Evolutionary conservation across 2,329 filamentous ascomycete genomes (phyloP), one percentile per base, ranked within the genome.

Genomic region (Trichoderma atrobrunneum): DNA sequence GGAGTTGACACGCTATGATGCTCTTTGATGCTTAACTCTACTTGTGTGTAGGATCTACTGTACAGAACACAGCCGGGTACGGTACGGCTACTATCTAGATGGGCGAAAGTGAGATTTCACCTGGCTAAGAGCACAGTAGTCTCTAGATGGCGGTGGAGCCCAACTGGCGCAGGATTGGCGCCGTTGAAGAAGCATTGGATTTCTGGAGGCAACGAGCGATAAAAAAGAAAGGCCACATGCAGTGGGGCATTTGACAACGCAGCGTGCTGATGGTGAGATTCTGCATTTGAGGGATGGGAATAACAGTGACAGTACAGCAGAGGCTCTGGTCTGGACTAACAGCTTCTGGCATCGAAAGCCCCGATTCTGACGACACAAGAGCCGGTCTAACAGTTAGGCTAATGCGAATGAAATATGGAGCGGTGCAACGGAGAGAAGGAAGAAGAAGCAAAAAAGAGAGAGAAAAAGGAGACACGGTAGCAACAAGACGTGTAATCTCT

Each of bases 191-290:
- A 59, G 56, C 56, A 32, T 59, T 18, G 16, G 36, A 70, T n/a
- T n/a, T 32, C 59, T 24, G 26, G 28, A 54, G 59, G 62, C 26
- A 24, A 59, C 18, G 34, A 48, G 43, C 43, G 43, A 48, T 48
- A 48, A 48, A 59, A 64, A 56, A 57, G 21, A 39, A n/a, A 39
- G 36, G 36, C 36, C 36, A 39, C 36, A 39, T 48, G 68, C 54
- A 60, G 68, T 70, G 68, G 68, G 68, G 68, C 68, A 8, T 64
- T 64, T 70, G 68, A 70, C 59, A 64, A 70, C 68, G 48, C 60
- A 69, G 26, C 64, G 26, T 57, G 43, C 11, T 30, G 56, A 60
- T 30, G 39, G 59, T 70, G 48, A 67, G 51, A 67, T 56, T 70
- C 24, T 62, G 66, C 30, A 21, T 36, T 10, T 26, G 21, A n/a